Base-by-base conservation (phyloP, 345 rosid species). In the Diplotaxis tenuifolia region DNA sequence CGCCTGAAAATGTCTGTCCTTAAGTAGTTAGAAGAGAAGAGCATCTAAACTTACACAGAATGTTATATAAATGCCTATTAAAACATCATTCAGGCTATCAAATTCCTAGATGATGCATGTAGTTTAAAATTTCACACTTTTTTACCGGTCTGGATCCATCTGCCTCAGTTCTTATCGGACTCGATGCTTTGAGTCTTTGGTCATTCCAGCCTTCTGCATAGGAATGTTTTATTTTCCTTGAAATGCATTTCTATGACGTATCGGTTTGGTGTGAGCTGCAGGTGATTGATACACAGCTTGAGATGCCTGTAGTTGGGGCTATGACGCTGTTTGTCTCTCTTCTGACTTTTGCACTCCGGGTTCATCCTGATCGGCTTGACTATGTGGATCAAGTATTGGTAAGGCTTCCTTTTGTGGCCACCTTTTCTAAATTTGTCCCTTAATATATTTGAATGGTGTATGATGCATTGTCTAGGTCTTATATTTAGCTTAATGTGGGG, bases 371-470 rank as follows among this genome's bases (percentile, higher is more conserved):
- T 78, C 87, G 96, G 68, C 88, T 93, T 78, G 93, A 88, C 83
- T 93, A 93, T 82, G 96, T 88, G 71, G 96, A 93, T 84, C 96
- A 90, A 88, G 87, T 93, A 15, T 78, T 93, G 98, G 98, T 93
- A 90, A 78, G 78, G 71, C 31, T 61, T 67, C 50, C 79, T 80
- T 75, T 23, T 6, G 56, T 49, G 25, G 28, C 70, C 62, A 27
- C 36, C 53, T 27, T 67, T 14, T 22, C 67, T 14, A 38, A 6
- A 25, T 56, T 18, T 68, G 31, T 65, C 16, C 2, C 11, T 5
- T 36, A 18, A 36, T 68, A 28, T 18, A 38, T 70, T 15, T 12
- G 31, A 70, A 22, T 36, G 28, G 62, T 56, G 38, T 27, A 32
- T 36, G 45, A 49, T 59, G 54, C n/a, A 34, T 62, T 62, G 5